Evolutionary conservation across 78 protist genomes (phyloP).

Genomic region (Chrysochromulina parva): DNA sequence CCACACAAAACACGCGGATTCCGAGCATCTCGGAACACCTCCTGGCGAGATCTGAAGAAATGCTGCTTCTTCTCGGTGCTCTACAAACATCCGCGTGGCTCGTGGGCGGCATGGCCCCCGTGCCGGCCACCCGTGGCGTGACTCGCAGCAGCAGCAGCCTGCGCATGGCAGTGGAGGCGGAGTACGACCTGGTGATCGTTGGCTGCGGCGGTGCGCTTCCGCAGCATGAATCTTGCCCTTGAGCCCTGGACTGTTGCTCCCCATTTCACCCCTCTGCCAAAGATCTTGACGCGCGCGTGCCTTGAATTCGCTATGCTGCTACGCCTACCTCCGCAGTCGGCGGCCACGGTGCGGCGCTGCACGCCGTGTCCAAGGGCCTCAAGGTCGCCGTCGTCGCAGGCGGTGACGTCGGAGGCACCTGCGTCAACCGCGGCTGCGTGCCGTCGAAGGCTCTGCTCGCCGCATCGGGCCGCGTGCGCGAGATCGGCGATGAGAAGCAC

Average conservation of each 20-base stretch:
- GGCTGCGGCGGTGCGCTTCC: conserved; percentile 3
- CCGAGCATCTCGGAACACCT: too few relatives aligned
- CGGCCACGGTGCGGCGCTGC: conserved; percentile 62
- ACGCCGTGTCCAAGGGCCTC: conserved; percentile 37
- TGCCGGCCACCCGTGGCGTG: too few relatives aligned
- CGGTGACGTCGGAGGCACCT: conserved; percentile 53
- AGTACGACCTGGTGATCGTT: conserved; percentile 42
- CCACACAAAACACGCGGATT: too few relatives aligned
- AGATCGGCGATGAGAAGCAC: conserved; percentile 10
- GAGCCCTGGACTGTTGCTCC: background rate
- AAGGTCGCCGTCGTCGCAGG: conserved; percentile 40
- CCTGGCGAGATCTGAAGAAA: too few relatives aligned
- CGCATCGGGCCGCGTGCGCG: conserved; percentile 24
- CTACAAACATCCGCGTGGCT: too few relatives aligned
- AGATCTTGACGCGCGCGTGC: background rate
- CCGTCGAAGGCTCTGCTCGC: conserved; percentile 62
- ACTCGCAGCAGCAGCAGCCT: too few relatives aligned
- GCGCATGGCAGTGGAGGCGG: background rate
- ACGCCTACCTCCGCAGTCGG: conserved; percentile 1
- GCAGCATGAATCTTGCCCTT: background rate
- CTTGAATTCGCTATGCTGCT: background rate
- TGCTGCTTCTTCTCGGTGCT: too few relatives aligned
- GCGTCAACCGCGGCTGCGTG: conserved; percentile 61
- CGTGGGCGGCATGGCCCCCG: too few relatives aligned
- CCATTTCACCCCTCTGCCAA: background rate